Conservation (phyloP, 257 asterid species). For the Nicotiana tabacum region DNA sequence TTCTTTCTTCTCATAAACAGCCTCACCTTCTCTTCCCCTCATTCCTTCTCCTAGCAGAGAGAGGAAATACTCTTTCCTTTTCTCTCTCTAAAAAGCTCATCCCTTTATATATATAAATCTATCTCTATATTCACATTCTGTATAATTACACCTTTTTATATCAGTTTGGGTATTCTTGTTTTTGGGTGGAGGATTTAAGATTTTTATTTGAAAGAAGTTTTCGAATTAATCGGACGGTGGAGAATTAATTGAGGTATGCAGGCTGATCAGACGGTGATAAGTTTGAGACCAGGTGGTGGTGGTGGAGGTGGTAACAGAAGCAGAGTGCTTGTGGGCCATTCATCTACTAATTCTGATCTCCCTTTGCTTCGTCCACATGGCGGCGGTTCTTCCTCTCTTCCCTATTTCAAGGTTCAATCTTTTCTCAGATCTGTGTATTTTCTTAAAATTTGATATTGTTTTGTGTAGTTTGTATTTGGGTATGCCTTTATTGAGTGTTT, state of each 20-base stretch:
- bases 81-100: slow-evolving; percentile 1
- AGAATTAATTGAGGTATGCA: slow-evolving; percentile 37
- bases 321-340: slow-evolving; percentile 32
- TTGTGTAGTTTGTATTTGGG: neutral
- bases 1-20: neutral
- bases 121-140: neutral
- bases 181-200: neutral
- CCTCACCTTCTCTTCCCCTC: neutral
- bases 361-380: slow-evolving; percentile 33
- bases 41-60: slow-evolving; percentile 36
- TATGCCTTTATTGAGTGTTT: neutral
- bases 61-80: slow-evolving; percentile 36
- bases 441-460: no score
- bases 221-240: slow-evolving; percentile 23
- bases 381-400: slow-evolving; percentile 16
- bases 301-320: slow-evolving; percentile 28
- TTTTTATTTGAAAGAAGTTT: neutral
- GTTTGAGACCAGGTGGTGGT: slow-evolving; percentile 58
- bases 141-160: neutral
- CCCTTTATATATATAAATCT: neutral
- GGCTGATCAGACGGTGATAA: slow-evolving; percentile 48
- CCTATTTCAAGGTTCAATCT: slow-evolving; percentile 18
- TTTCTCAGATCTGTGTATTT: slow-evolving; percentile 17
- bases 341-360: slow-evolving; percentile 28
- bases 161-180: neutral